Conservation (phyloP, 129 eudicot species). For the Escallonia herrerae region DNA sequence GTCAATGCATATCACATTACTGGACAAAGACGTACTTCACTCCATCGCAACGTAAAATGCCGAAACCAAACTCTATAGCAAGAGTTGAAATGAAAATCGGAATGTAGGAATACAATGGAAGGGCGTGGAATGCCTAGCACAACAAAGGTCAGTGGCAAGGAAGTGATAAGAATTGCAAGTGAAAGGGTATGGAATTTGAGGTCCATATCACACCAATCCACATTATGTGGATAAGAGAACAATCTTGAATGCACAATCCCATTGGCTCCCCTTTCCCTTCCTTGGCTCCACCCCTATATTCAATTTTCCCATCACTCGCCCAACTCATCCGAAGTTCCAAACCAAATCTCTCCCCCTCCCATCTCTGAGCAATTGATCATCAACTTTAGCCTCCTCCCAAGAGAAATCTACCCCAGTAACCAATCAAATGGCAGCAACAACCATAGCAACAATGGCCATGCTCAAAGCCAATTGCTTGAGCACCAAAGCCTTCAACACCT, state of each 20-base stretch:
- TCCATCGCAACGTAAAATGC: no score
- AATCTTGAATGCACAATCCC: constrained; percentile 36
- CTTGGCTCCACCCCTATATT: constrained; percentile 4
- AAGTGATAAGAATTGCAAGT: constrained; percentile 43
- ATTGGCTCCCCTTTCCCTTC: constrained; percentile 23
- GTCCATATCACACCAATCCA: constrained; percentile 31
- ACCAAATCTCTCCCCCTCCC: neutral
- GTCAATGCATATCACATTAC: no score
- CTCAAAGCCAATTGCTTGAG: constrained; percentile 50
- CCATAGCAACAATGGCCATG: constrained; percentile 71
- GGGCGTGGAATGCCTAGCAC: no score
- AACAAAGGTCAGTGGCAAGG: neutral
- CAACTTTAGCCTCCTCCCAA: neutral
- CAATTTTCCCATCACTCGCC: neutral
- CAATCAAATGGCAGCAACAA: constrained; percentile 60
- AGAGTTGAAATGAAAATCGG: neutral
- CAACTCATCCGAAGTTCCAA: no score
- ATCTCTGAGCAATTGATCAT: neutral
- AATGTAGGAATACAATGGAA: neutral
- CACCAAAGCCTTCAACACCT: constrained; percentile 22
- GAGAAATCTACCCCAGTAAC: neutral
- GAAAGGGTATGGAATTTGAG: constrained; percentile 38
- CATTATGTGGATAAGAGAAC: constrained; percentile 50
- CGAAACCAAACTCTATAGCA: no score
- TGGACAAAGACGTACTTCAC: no score